Evolutionary conservation across 2,329 filamentous ascomycete species (phyloP).

Genomic region (Fusarium caatingaense): DNA sequence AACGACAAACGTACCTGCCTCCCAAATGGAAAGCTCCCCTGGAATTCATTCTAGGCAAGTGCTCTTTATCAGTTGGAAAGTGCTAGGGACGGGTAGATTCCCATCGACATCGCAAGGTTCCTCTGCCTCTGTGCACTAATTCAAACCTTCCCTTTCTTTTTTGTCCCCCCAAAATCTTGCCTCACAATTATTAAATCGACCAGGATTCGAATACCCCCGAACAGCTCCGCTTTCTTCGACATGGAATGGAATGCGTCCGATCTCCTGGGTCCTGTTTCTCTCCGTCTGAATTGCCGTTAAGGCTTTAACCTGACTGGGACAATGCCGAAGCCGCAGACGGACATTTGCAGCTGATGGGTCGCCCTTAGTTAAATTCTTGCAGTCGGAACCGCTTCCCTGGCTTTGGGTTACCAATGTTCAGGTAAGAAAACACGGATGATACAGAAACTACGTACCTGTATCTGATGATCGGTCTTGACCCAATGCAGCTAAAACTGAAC

Average conservation of each 20-base stretch:
- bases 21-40: not conserved
- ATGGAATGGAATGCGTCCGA: conserved; percentile 34
- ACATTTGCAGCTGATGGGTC: conserved; percentile 30
- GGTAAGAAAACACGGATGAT: not conserved
- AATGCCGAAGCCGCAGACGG: conserved; percentile 33
- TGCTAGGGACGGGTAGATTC: not conserved
- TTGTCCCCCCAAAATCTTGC: conserved; percentile 20
- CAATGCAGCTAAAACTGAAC: conserved; percentile 35
- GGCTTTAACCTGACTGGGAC: conserved; percentile 33
- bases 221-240: conserved; percentile 36
- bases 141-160: conserved; percentile 1
- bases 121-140: not conserved
- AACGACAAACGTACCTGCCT: conserved; percentile 23
- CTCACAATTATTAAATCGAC: conserved; percentile 5
- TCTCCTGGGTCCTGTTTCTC: conserved; percentile 37
- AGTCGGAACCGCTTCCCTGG: conserved; percentile 37
- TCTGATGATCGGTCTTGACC: conserved; percentile 22
- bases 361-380: conserved; percentile 23
- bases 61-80: not conserved
- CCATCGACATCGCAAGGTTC: not conserved
- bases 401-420: conserved; percentile 21
- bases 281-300: conserved; percentile 37
- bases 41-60: not conserved
- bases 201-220: conserved; percentile 31
- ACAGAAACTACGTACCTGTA: not conserved